Base-by-base conservation (phyloP, 495 filamentous ascomycete species). In the Penicillium ucsense region DNA sequence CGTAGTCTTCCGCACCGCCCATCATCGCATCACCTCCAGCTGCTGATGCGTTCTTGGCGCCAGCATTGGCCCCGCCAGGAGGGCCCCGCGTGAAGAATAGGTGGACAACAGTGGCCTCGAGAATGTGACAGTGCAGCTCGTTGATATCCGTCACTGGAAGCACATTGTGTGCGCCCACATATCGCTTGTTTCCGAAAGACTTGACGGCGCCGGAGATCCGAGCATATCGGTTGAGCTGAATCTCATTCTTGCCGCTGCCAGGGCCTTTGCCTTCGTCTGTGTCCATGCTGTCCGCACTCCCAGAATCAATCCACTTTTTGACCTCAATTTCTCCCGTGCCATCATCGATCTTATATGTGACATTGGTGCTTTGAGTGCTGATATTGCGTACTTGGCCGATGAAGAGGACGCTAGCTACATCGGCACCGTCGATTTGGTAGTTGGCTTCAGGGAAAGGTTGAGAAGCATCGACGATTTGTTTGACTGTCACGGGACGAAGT, bases 241-340 rank as follows among this genome's bases (percentile, higher is more conserved):
- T 60, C 61, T 78, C 77, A 31, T 66, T 57, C 52, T 76, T 78
- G 9, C 60, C 56, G 39, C 47, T 59, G 31, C 45, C 59, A 20
- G 52, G 47, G 4, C 38, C 55, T 35, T 68, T 68, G 48, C 56
- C 59, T 11, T 64, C 64, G 41, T 70, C 61, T 31, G 59, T 71
- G 42, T 78, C 74, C 65, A 76, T 76, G 31, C 64, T 68, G 30
- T 78, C 74, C 8, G 61, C 64, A 5, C 63, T 64, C 47, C 73
- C 70, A 5, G 74, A 62, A 68, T 95, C 88, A 20, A 89, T 70
- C 88, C 88, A 97, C 64, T 86, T 80, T 73, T 95, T 96, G 36
- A 88, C 89, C 72, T 98, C 92, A 47, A 95, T 81, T 30, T 80
- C 74, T 48, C 88, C 92, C 1, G 92, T 97, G 65, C 94, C 92